These are phyloP conservation scores for Escovopsis sp. DNA, from an alignment of 2,329 filamentous ascomycete species.

Conservation along the genomic window DNA sequence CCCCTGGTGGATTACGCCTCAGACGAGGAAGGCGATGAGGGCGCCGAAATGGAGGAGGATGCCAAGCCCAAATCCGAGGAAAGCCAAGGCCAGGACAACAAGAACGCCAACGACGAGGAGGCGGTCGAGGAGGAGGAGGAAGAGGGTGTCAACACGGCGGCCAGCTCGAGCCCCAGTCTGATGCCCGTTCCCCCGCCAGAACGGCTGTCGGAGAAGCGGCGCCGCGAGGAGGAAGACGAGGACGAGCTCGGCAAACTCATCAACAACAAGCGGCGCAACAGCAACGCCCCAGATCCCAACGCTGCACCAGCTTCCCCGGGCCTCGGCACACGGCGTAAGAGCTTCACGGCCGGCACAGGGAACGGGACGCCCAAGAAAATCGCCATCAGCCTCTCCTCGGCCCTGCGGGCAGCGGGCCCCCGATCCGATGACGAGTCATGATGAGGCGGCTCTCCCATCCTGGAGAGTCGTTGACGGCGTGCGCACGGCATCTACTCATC, in stretches of 20 bases:
- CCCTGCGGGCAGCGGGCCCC: conserved; percentile 25
- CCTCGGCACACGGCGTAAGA: conserved; percentile 20
- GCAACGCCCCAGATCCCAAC: conserved; percentile 33
- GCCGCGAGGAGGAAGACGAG: conserved; percentile 84
- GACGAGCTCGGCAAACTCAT: conserved; percentile 81
- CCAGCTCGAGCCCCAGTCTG: conserved; percentile 2
- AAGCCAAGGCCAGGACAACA: conserved; percentile 9
- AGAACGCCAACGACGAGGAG: conserved; percentile 13
- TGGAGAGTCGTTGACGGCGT: conserved; percentile 2
- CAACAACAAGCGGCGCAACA: conserved; percentile 46
- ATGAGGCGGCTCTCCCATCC: background rate
- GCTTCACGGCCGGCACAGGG: conserved; percentile 27
- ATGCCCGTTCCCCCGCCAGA: conserved; percentile 48
- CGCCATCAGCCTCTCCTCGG: conserved; percentile 40
- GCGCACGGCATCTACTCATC: conserved; percentile 6
- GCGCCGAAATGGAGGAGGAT: conserved; percentile 41
- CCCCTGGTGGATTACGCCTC: conserved; percentile 86
- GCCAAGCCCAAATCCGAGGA: conserved; percentile 15
- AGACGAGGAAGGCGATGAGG: conserved; percentile 57
- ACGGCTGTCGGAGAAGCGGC: conserved; percentile 72
- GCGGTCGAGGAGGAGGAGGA: conserved; percentile 12
- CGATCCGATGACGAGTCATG: conserved; percentile 26
- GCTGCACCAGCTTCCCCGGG: conserved; percentile 19
- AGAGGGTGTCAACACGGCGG: conserved; percentile 18
- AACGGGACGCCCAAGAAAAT: conserved; percentile 36